These are phyloP conservation scores for Sistotremastrum niveocremeum DNA, from an alignment of 768 basidiomycete species.

Conservation along the genomic window DNA sequence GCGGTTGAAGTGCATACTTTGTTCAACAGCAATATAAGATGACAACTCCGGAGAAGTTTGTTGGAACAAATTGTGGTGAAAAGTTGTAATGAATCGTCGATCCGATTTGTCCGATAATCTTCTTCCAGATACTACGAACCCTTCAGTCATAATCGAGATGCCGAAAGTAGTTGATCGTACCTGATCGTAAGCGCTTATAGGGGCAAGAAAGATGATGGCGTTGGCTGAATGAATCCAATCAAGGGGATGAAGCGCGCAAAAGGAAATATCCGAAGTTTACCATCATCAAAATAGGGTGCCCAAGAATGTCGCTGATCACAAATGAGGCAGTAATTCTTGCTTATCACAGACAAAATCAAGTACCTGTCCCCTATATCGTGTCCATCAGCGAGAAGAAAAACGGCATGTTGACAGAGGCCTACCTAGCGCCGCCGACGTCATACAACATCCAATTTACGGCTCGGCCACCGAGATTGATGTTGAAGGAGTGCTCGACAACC, in stretches of 20 bases:
- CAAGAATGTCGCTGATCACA: constrained; percentile 53
- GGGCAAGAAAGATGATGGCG: constrained; percentile 78
- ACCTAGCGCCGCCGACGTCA: constrained; percentile 72
- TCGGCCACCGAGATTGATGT: constrained; percentile 46
- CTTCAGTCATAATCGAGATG: not conserved
- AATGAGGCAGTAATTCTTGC: constrained; percentile 3
- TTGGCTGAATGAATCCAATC: constrained; percentile 34
- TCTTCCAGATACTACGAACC: constrained; percentile 59
- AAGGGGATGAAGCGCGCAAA: constrained; percentile 1
- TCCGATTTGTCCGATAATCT: constrained; percentile 63
- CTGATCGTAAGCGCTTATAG: constrained; percentile 82
- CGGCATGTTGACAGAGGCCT: constrained; percentile 17
- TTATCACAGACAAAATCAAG: too few relatives aligned
- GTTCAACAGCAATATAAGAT: constrained; percentile 65
- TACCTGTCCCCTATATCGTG: too few relatives aligned
- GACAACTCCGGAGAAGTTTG: constrained; percentile 55
- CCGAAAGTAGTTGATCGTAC: constrained; percentile 19
- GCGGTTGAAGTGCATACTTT: constrained; percentile 34
- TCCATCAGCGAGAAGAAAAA: too few relatives aligned
- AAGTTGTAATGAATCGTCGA: constrained; percentile 71
- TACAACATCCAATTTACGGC: constrained; percentile 68
- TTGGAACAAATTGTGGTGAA: constrained; percentile 68
- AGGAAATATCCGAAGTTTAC: constrained; percentile 22
- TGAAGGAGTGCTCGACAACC: constrained; percentile 63
- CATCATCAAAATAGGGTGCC: constrained; percentile 80